Percentiles rank a stretch among this genome's conserved stretches.
These are phyloP conservation scores for Termitomyces sp. DNA, from an alignment of 768 basidiomycete genomes.

Conservation along the genomic window DNA sequence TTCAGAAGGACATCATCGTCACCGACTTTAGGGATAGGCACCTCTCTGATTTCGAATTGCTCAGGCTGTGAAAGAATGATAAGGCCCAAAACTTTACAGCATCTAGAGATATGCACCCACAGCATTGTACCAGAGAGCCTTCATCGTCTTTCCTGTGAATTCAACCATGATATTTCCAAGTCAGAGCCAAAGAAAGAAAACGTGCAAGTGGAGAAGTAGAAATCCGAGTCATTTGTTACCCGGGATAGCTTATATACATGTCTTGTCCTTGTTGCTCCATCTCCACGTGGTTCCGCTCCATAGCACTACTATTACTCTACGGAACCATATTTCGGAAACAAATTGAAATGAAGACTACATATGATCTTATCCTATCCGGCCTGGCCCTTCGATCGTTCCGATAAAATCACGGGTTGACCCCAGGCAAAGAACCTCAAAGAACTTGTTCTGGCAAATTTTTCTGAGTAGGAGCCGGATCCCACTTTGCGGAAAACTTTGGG, in stretches of 20 bases:
- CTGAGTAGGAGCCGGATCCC: too few species aligned
- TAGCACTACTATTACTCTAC: neutral
- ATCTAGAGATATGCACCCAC: conserved; percentile 29
- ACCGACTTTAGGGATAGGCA: conserved; percentile 61
- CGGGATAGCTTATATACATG: neutral
- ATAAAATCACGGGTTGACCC: too few species aligned
- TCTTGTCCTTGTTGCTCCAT: neutral
- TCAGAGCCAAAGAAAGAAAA: neutral
- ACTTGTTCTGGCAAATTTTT: too few species aligned
- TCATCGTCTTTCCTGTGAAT: conserved; percentile 46
- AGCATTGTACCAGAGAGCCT: conserved; percentile 61
- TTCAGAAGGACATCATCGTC: conserved; percentile 77
- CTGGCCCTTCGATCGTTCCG: too few species aligned
- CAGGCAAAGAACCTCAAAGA: too few species aligned
- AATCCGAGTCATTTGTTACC: neutral
- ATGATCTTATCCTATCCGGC: too few species aligned
- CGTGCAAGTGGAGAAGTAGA: neutral
- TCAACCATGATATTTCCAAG: conserved; percentile 37
- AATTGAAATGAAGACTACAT: neutral
- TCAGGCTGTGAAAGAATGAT: conserved; percentile 44
- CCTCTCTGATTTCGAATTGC: conserved; percentile 63
- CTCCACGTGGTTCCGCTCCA: conserved; percentile 8
- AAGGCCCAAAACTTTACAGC: conserved; percentile 12
- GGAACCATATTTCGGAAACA: conserved; percentile 2
- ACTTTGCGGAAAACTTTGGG: too few species aligned